These are phyloP conservation scores for Keithomyces neogunnii DNA, from an alignment of 2,329 filamentous ascomycete species.

Conservation along the genomic window DNA sequence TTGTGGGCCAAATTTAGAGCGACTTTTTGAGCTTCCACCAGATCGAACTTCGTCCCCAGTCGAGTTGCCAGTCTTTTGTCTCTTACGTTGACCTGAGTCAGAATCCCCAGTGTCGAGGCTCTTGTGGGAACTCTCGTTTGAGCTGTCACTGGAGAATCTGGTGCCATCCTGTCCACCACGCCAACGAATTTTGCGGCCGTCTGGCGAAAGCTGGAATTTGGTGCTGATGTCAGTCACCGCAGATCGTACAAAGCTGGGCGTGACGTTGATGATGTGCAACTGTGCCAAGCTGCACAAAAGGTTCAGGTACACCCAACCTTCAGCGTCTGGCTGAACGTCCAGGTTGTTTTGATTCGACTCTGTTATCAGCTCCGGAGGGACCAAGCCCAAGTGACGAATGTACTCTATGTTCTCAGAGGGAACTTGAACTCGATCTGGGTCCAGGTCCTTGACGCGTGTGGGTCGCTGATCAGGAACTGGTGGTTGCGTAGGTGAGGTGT, in stretches of 20 bases:
- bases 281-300: slow-evolving; percentile 75
- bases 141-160: slow-evolving; percentile 56
- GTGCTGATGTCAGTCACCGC: slow-evolving; percentile 63
- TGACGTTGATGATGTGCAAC: slow-evolving; percentile 77
- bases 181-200: slow-evolving; percentile 76
- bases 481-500: slow-evolving; percentile 31
- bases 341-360: slow-evolving; percentile 26
- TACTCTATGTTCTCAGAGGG: slow-evolving; percentile 74
- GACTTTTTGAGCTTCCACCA: slow-evolving; percentile 26
- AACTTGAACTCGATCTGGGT: slow-evolving; percentile 67
- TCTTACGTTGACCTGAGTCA: slow-evolving; percentile 34
- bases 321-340: slow-evolving; percentile 51
- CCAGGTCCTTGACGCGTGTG: slow-evolving; percentile 67
- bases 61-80: slow-evolving; percentile 31
- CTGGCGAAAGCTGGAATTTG: slow-evolving; percentile 68
- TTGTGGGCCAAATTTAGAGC: slow-evolving; percentile 30
- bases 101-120: slow-evolving; percentile 43
- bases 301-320: slow-evolving; percentile 79
- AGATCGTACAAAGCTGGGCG: slow-evolving; percentile 64
- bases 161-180: slow-evolving; percentile 60
- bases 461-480: slow-evolving; percentile 61
- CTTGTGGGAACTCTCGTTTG: slow-evolving; percentile 36
- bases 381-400: slow-evolving; percentile 63
- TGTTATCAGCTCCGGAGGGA: slow-evolving; percentile 46
- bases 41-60: slow-evolving; percentile 25